Evolutionary conservation across 2,329 filamentous ascomycete genomes (phyloP).

Genomic region (Penicillium sp.): DNA sequence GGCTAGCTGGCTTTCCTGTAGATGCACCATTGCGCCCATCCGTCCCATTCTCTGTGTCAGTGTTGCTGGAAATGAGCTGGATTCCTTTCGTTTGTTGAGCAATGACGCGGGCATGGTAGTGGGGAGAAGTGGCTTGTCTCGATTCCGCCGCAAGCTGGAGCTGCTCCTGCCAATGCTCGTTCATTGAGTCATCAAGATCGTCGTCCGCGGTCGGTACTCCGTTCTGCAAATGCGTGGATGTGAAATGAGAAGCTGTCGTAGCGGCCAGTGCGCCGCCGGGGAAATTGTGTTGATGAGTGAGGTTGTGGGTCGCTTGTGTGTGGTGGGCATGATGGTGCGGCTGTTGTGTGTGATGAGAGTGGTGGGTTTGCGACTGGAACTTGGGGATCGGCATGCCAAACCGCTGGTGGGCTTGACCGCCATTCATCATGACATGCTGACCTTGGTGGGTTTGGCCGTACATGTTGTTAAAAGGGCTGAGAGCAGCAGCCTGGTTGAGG

Average conservation of each 20-base stretch:
- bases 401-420: slow-evolving; percentile 49
- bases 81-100: slow-evolving; percentile 50
- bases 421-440: slow-evolving; percentile 54
- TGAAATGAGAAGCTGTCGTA: slow-evolving; percentile 57
- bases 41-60: slow-evolving; percentile 49
- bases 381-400: slow-evolving; percentile 52
- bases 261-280: slow-evolving; percentile 48
- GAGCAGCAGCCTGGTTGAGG: slow-evolving; percentile 42
- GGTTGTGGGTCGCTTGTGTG: slow-evolving; percentile 43
- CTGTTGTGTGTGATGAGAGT: slow-evolving; percentile 46
- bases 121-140: slow-evolving; percentile 64
- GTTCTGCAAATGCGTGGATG: slow-evolving; percentile 59
- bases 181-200: slow-evolving; percentile 58
- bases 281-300: slow-evolving; percentile 53
- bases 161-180: slow-evolving; percentile 84
- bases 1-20: slow-evolving; percentile 54
- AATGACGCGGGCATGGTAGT: slow-evolving; percentile 64
- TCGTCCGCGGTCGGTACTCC: slow-evolving; percentile 58
- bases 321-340: slow-evolving; percentile 47
- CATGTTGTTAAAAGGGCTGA: slow-evolving; percentile 48
- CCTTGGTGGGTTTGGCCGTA: slow-evolving; percentile 50
- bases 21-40: slow-evolving; percentile 66
- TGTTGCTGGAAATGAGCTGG: slow-evolving; percentile 49
- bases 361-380: slow-evolving; percentile 49
- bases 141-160: slow-evolving; percentile 76